Evolutionary conservation across 169 alveolate genomes (phyloP).

Genomic region (Haemoproteus tartakovskyi): DNA sequence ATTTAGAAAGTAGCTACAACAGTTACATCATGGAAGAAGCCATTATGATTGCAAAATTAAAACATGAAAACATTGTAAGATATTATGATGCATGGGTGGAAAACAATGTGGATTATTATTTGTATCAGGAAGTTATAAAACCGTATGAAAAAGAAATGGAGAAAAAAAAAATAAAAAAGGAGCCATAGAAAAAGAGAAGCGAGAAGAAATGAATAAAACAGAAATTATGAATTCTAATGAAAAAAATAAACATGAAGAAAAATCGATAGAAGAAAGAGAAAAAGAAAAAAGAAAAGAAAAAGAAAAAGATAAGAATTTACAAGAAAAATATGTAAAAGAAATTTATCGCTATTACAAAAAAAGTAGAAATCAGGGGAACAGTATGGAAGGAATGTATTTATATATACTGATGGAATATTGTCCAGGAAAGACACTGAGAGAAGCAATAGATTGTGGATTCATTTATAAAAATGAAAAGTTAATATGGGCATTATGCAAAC

Average conservation of each 20-base stretch:
- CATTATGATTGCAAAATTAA: slow-evolving; percentile 81
- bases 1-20: slow-evolving; percentile 61
- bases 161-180: no score
- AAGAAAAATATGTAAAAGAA: slow-evolving; percentile 41
- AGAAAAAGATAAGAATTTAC: slow-evolving; percentile 4
- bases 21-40: slow-evolving; percentile 78
- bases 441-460: slow-evolving; percentile 74
- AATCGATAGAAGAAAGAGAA: background rate
- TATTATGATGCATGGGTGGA: slow-evolving; percentile 86
- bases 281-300: slow-evolving; percentile 5
- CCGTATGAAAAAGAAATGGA: no score
- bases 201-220: no score
- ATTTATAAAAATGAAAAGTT: slow-evolving; percentile 70
- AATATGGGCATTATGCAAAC: slow-evolving; percentile 78
- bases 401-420: slow-evolving; percentile 84
- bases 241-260: no score
- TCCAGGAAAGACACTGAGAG: slow-evolving; percentile 77
- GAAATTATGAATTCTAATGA: no score
- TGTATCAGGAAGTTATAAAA: slow-evolving; percentile 12
- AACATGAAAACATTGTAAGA: slow-evolving; percentile 81
- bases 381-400: slow-evolving; percentile 73
- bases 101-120: slow-evolving; percentile 69
- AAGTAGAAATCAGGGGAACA: slow-evolving; percentile 14
- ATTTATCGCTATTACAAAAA: slow-evolving; percentile 17
- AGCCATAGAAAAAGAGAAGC: no score